Evolutionary conservation across 108 stramenopile genomes (phyloP).

Genomic region (Nitzschia putrida): DNA sequence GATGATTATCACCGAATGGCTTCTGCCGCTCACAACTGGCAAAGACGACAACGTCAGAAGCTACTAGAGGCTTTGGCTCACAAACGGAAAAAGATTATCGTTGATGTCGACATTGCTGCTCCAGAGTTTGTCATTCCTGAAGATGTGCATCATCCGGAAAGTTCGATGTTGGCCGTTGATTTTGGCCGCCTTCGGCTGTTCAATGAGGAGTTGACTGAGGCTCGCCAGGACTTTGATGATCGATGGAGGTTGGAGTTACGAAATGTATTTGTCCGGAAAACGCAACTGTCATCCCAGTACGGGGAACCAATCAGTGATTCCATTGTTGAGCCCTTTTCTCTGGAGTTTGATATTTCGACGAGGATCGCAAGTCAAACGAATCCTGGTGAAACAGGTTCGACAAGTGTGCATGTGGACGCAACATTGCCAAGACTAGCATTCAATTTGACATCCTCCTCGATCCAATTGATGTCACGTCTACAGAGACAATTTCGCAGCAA

Average conservation of each 20-base stretch:
- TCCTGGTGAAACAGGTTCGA: slow-evolving; percentile 15
- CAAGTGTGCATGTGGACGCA: slow-evolving; percentile 41
- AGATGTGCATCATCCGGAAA: slow-evolving; percentile 36
- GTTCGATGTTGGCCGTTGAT: slow-evolving; percentile 57
- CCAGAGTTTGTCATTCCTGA: slow-evolving; percentile 73
- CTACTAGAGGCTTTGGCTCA: slow-evolving; percentile 59
- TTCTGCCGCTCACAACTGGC: slow-evolving; percentile 47
- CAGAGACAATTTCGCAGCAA: slow-evolving; percentile 34
- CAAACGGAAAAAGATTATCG: slow-evolving; percentile 54
- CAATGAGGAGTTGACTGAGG: slow-evolving; percentile 29
- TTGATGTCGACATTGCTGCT: slow-evolving; percentile 61
- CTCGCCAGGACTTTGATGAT: slow-evolving; percentile 43
- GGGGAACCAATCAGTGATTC: slow-evolving; percentile 6
- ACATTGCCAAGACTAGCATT: slow-evolving; percentile 64
- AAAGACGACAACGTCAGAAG: slow-evolving; percentile 43
- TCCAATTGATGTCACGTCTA: slow-evolving; percentile 54
- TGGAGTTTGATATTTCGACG: slow-evolving; percentile 55
- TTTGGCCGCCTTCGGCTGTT: slow-evolving; percentile 53
- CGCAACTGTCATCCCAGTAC: slow-evolving; percentile 7
- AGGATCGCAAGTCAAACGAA: slow-evolving; percentile 29
- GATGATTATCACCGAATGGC: slow-evolving; percentile 65
- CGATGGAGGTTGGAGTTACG: slow-evolving; percentile 54
- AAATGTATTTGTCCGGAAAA: slow-evolving; percentile 50
- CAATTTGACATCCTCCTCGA: slow-evolving; percentile 67
- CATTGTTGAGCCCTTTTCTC: slow-evolving; percentile 71